A percentile compares a stretch with the other conserved stretches of the same genome.
Conservation (phyloP, 805 yeast species). For the Cyberlindnera amylophila region DNA sequence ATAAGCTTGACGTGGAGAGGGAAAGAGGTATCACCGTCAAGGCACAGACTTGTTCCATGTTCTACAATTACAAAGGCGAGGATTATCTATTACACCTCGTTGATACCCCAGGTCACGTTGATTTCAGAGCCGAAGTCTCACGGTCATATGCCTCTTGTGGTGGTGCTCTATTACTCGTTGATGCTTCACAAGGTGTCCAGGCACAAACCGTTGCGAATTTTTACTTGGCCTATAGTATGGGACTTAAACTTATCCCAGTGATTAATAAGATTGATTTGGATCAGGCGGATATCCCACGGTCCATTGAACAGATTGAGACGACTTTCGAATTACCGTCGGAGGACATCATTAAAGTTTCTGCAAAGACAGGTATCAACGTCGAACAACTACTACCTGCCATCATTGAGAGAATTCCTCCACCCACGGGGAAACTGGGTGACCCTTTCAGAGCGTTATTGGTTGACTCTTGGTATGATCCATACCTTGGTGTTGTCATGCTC, state of each 20-base stretch:
- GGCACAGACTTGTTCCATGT: slow-evolving; percentile 95
- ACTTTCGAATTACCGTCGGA: slow-evolving; percentile 76
- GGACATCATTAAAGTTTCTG: slow-evolving; percentile 81
- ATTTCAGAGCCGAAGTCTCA: slow-evolving; percentile 89
- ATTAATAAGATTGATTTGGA: slow-evolving; percentile 90
- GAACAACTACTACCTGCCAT: slow-evolving; percentile 76
- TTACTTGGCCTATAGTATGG: slow-evolving; percentile 83
- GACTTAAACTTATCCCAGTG: slow-evolving; percentile 77
- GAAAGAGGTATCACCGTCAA: slow-evolving; percentile 96
- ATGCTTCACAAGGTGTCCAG: slow-evolving; percentile 94
- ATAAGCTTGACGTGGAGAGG: slow-evolving; percentile 88
- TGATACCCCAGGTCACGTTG: slow-evolving; percentile 98
- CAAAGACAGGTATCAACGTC: slow-evolving; percentile 85
- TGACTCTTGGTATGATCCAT: slow-evolving; percentile 97
- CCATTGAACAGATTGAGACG: slow-evolving; percentile 78
- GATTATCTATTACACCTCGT: slow-evolving; percentile 87
- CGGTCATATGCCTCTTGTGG: slow-evolving; percentile 95
- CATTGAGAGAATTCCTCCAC: slow-evolving; percentile 77
- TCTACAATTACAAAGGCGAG: slow-evolving; percentile 58
- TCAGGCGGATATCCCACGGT: slow-evolving; percentile 76
- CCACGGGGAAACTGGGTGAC: slow-evolving; percentile 47
- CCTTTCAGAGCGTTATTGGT: slow-evolving; percentile 77
- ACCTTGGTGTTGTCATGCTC: slow-evolving; percentile 83
- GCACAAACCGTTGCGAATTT: slow-evolving; percentile 99
- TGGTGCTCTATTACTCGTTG: slow-evolving; percentile 86